Base-by-base conservation (phyloP, 345 rosid genomes). In the Acer saccharum region DNA sequence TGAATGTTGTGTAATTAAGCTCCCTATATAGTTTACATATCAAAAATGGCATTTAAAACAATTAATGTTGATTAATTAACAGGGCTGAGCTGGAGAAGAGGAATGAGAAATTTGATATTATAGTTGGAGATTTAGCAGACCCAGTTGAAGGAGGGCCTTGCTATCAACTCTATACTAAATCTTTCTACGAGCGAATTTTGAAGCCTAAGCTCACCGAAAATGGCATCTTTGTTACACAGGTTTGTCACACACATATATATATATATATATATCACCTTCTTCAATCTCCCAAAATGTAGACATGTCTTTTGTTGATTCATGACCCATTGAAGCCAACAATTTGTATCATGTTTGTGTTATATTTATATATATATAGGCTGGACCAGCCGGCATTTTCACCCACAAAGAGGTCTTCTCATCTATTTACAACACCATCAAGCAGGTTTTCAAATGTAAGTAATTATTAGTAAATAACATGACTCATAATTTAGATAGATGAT, bases 81-180 rank as follows among this genome's bases (percentile, higher is more conserved):
- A 95, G 99, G 88, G 97, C 88, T 80, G 98, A 95, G 74, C 79
- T 95, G 71, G 89, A 87, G 89, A 86, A 78, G 57, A 92, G 94
- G 72, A 89, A 82, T 73, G 96, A 89, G 69, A 90, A 87, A 83
- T 95, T 85, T 79, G 99, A 95, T 73, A 80, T 95, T 43, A 95
- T 95, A 79, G 90, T 93, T n/a, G 99, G 99, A 78, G 99, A 95
- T 80, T 82, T 95, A 50, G 98, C 99, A 2, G 99, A 95, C 71
- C 99, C 99, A 35, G 97, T 95, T 46, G 98, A 93, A 87, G 98
- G 98, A 62, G 98, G 99, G 18, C 98, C 99, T 25, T 95, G 99
- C 84, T 95, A 93, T 86, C 93, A 95, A 74, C 99, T 95, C 73
- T 95, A 95, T 85, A 95, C 99, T 39, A 93, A 95, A 83, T 86